phyloP scores from a whole-genome alignment of 768 basidiomycete species.

The Pulveroboletus sp. region DNA sequence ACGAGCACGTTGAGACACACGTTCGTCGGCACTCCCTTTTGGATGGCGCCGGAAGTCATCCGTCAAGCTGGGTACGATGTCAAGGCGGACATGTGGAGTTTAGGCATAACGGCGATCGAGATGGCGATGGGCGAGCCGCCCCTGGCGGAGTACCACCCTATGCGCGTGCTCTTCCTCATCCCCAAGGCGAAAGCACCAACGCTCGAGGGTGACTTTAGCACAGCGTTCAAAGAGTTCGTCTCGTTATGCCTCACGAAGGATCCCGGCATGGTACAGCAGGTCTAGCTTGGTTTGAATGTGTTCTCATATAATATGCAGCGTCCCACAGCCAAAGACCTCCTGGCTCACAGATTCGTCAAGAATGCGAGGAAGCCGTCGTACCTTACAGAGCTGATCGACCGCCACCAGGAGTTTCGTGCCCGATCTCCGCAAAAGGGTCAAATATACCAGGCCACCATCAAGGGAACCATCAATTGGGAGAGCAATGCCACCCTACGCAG shows the following conservation, averaged over 20 bases:
- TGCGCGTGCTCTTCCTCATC: constrained; percentile 97
- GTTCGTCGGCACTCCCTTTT: constrained; percentile 95
- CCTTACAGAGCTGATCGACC: constrained; percentile 84
- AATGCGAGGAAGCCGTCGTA: constrained; percentile 77
- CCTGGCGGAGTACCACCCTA: constrained; percentile 94
- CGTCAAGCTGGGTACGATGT: constrained; percentile 94
- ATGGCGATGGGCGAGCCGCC: constrained; percentile 98
- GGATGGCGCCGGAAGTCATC: constrained; percentile 99
- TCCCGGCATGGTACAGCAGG: constrained; percentile 58
- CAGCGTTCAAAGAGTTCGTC: constrained; percentile 92
- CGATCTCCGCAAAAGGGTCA: constrained; percentile 57
- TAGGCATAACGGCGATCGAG: constrained; percentile 97
- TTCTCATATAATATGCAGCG: constrained; percentile 50
- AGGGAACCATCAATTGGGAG: constrained; percentile 65
- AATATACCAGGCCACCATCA: constrained; percentile 53
- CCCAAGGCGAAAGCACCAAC: constrained; percentile 94
- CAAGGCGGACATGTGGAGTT: constrained; percentile 96
- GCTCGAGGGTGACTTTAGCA: constrained; percentile 80
- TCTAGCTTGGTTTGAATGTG: not conserved
- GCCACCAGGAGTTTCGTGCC: constrained; percentile 72
- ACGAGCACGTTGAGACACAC: constrained; percentile 93
- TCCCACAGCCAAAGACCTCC: constrained; percentile 84
- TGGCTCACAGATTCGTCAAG: constrained; percentile 91
- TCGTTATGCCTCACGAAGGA: constrained; percentile 90
- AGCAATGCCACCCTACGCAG: constrained; percentile 72